These are phyloP conservation scores for Phalaenopsis aphrodite DNA, from an alignment of 106 monocot genomes.

Conservation along the genomic window DNA sequence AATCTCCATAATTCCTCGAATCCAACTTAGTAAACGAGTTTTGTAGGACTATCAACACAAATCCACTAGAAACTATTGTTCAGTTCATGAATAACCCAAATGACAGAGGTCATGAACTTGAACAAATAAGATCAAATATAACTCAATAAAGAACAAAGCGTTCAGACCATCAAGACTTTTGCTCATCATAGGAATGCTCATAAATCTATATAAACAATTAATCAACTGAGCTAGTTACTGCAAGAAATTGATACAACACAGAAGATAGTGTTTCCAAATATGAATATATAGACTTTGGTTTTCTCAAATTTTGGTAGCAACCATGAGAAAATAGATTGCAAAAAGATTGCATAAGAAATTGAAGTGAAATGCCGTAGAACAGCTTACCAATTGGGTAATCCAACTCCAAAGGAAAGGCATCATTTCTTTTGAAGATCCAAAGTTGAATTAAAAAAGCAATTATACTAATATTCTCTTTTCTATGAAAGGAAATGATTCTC, in stretches of 20 bases:
- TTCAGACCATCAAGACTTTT: background rate
- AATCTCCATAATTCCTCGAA: background rate
- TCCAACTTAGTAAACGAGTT: background rate
- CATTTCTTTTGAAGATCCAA: background rate
- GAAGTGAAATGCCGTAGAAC: background rate
- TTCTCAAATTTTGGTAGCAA: background rate
- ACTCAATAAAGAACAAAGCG: background rate
- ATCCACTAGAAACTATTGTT: background rate
- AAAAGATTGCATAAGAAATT: background rate
- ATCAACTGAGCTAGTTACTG: background rate
- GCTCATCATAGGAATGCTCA: background rate
- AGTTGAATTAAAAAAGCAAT: background rate
- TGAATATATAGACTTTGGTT: background rate
- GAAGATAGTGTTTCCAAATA: background rate
- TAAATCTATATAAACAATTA: background rate
- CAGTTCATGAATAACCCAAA: background rate
- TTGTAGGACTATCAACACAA: background rate
- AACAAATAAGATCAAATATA: background rate
- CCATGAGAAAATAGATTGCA: background rate
- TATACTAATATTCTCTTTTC: background rate
- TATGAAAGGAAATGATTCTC: slow-evolving; percentile 6
- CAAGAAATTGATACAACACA: background rate
- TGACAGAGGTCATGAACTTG: background rate
- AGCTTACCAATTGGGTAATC: background rate
- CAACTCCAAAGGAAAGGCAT: background rate